These are phyloP conservation scores for Diaporthe citriasiana DNA, from an alignment of 2,329 filamentous ascomycete species.

Conservation along the genomic window DNA sequence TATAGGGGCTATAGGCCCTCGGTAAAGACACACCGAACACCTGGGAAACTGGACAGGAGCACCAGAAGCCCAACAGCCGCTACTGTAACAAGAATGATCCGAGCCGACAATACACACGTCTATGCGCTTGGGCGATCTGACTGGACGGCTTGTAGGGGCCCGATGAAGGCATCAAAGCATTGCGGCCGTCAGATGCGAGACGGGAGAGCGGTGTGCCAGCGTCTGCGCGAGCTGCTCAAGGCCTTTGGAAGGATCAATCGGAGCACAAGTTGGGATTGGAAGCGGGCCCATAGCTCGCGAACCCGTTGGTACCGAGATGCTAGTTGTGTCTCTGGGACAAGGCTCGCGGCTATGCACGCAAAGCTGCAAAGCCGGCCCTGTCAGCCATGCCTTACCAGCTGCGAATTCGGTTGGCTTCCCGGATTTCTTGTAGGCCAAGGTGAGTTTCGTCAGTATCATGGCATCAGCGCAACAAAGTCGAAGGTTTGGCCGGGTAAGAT, in stretches of 20 bases:
- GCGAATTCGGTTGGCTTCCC: not conserved
- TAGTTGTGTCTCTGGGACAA: constrained; percentile 18
- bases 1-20: constrained; percentile 36
- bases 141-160: constrained; percentile 19
- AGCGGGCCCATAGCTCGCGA: constrained; percentile 10
- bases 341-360: constrained; percentile 25
- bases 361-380: constrained; percentile 16
- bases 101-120: not conserved
- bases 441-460: constrained; percentile 8
- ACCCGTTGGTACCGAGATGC: constrained; percentile 31
- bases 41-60: constrained; percentile 19
- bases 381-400: not conserved
- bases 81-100: not conserved
- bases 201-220: constrained; percentile 25
- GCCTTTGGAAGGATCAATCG: constrained; percentile 12
- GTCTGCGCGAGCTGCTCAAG: constrained; percentile 24
- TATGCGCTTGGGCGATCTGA: constrained; percentile 3
- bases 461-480: not conserved
- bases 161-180: not conserved
- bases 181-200: constrained; percentile 15
- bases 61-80: constrained; percentile 4
- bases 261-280: not conserved
- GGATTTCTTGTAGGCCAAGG: not conserved
- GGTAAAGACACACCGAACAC: constrained; percentile 24
- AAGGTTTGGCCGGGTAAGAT: not conserved